phyloP scores from a whole-genome alignment of 768 basidiomycete genomes.

The Suillus bovinus region DNA sequence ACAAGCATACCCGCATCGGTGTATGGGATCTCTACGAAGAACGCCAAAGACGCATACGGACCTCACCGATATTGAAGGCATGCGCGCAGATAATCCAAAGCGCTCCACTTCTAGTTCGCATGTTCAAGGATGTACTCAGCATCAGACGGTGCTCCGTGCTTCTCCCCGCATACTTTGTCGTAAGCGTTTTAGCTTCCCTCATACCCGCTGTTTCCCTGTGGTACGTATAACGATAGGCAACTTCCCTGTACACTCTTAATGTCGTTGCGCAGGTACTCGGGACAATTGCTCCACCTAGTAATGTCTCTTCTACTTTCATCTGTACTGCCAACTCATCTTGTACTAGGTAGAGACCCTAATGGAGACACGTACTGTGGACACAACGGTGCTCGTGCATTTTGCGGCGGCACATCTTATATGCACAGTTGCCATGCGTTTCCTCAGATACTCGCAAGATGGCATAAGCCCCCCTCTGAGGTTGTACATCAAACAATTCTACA shows the following conservation, averaged over 20 bases:
- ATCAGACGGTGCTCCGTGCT: too few relatives aligned
- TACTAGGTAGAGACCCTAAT: constrained; percentile 63
- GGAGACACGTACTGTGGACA: constrained; percentile 62
- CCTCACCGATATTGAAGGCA: too few relatives aligned
- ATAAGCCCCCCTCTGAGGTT: constrained; percentile 52
- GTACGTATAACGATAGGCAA: constrained; percentile 31
- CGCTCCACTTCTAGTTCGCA: too few relatives aligned
- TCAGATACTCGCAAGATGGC: constrained; percentile 39
- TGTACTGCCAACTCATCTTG: constrained; percentile 14
- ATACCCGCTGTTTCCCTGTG: constrained; percentile 66
- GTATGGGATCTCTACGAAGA: too few relatives aligned
- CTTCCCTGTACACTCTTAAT: constrained; percentile 1
- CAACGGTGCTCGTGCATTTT: constrained; percentile 50
- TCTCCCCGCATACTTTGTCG: background rate
- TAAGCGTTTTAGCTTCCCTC: constrained; percentile 46
- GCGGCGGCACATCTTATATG: constrained; percentile 57
- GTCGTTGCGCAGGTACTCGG: constrained; percentile 52
- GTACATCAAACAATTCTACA: constrained; percentile 61
- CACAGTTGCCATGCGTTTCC: constrained; percentile 45
- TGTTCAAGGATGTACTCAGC: too few relatives aligned
- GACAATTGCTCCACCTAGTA: constrained; percentile 64
- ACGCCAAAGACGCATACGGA: too few relatives aligned
- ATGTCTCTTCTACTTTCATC: constrained; percentile 19
- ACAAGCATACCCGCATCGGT: too few relatives aligned
- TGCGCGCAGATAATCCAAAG: too few relatives aligned